Base-by-base conservation (phyloP, 805 yeast genomes). In the Candida loeiensis region DNA sequence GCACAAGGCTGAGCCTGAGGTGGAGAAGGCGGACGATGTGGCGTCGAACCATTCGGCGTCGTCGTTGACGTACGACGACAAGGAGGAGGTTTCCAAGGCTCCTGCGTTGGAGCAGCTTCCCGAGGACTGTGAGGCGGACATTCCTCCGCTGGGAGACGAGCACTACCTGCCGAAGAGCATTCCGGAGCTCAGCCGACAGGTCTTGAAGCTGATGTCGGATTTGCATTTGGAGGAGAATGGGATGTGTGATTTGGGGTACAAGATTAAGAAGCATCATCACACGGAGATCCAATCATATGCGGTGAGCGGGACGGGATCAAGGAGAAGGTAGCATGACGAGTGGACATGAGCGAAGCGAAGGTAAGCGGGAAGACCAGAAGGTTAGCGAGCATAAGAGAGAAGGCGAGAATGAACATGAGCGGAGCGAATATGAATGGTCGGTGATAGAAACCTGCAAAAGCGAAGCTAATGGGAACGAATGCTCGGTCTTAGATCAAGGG, bases 231-330 rank as follows among this genome's bases (percentile, higher is more conserved):
- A 53, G 19, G 22, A 52, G n/a, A 50, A 47, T 37, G 71, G 72
- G 2, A 32, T 47, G 26, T 68, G 74, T 44, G 68, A 68, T 12
- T 55, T 68, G 39, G 74, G 74, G 3, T 69, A 69, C 45, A 62
- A 56, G 48, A 57, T 69, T 32, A 66, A 55, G 41, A 68, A 61
- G 50, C 74, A 69, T 43, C 70, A 66, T 47, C 74, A 69, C 44
- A 46, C 59, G 35, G 73, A 65, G 15, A 52, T 66, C 4, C 61
- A 68, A 45, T 59, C 58, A 34, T 61, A 56, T 9, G 56, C 59
- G 1, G 51, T 61, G 22, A 39, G 38, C 11, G 43, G 43, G 2
- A 34, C 14, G 51, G 59, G 5, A 6, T 39, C 54, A 12, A 41
- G 58, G 31, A 47, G 53, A 21, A 21, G 24, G 24, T 7, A 9